Percentiles rank a stretch among this genome's conserved stretches.
phyloP scores from a whole-genome alignment of 2,329 filamentous ascomycete species.

The Epichloe coenophiala region DNA sequence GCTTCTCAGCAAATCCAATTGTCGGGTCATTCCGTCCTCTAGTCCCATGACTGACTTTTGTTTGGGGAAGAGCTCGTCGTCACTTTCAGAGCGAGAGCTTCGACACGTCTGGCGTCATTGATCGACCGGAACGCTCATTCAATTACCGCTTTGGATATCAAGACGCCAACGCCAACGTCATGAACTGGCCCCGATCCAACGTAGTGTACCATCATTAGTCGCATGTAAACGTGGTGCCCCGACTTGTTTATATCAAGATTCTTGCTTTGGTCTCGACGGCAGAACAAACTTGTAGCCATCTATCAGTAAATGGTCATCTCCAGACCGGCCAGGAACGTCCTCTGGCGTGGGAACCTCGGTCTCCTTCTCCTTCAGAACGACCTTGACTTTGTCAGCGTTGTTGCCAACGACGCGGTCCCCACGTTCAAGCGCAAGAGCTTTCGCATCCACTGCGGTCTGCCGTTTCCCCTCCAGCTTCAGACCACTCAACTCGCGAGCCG shows the following conservation, averaged over 20 bases:
- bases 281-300: constrained; percentile 37
- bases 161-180: neutral
- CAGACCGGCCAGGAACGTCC: constrained; percentile 15
- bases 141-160: neutral
- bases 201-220: neutral
- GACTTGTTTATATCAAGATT: neutral
- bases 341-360: constrained; percentile 10
- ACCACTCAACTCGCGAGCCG: constrained; percentile 25
- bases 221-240: neutral
- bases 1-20: too few relatives aligned
- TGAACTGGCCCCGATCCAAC: neutral
- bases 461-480: constrained; percentile 32
- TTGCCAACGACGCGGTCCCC: constrained; percentile 16
- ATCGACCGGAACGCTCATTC: too few relatives aligned
- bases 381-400: constrained; percentile 24
- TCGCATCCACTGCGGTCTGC: constrained; percentile 24
- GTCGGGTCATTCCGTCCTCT: neutral
- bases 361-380: constrained; percentile 40
- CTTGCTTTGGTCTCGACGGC: constrained; percentile 3
- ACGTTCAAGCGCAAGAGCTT: constrained; percentile 38
- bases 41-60: neutral
- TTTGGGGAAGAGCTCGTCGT: neutral
- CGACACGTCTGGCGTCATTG: too few relatives aligned
- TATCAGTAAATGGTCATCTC: constrained; percentile 30
- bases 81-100: neutral